Evolutionary conservation across 1,139 yeast genomes (phyloP).

Genomic region (Nakaseomyces delphensis): DNA sequence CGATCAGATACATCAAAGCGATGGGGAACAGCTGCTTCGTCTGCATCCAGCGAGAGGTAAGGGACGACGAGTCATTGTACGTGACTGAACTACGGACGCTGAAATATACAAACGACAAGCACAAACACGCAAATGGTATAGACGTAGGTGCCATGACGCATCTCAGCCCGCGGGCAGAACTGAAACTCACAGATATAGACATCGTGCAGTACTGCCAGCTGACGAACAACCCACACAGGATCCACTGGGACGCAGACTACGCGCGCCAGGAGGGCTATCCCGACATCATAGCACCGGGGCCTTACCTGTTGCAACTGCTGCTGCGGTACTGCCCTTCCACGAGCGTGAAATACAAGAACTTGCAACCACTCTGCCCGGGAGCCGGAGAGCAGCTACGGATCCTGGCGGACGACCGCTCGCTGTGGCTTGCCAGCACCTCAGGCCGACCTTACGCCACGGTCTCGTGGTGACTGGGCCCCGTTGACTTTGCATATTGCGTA

Average conservation of each 20-base stretch:
- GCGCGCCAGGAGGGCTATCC: slow-evolving; percentile 53
- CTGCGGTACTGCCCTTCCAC: not conserved
- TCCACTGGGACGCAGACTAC: slow-evolving; percentile 61
- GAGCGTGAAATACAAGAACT: not conserved
- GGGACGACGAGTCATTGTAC: slow-evolving; percentile 1
- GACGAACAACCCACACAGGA: slow-evolving; percentile 72
- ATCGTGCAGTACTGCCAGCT: slow-evolving; percentile 61
- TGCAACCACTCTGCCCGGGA: not conserved
- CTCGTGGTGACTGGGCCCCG: too few relatives aligned
- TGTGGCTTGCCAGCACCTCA: not conserved
- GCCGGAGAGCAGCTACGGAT: not conserved
- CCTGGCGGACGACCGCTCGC: not conserved
- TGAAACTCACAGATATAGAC: slow-evolving; percentile 20
- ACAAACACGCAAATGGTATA: slow-evolving; percentile 2
- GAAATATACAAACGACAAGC: slow-evolving; percentile 22
- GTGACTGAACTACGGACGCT: slow-evolving; percentile 32
- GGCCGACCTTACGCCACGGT: not conserved
- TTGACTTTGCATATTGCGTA: too few relatives aligned
- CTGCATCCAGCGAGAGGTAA: slow-evolving; percentile 18
- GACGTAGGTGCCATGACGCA: too few relatives aligned
- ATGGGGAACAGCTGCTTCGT: slow-evolving; percentile 26
- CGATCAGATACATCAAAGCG: slow-evolving; percentile 32
- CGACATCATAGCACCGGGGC: slow-evolving; percentile 68
- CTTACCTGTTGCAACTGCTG: slow-evolving; percentile 50
- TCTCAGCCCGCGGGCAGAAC: not conserved